Base-by-base conservation (phyloP, 2,329 filamentous ascomycete species). In the Bimuria novae-zelandiae region DNA sequence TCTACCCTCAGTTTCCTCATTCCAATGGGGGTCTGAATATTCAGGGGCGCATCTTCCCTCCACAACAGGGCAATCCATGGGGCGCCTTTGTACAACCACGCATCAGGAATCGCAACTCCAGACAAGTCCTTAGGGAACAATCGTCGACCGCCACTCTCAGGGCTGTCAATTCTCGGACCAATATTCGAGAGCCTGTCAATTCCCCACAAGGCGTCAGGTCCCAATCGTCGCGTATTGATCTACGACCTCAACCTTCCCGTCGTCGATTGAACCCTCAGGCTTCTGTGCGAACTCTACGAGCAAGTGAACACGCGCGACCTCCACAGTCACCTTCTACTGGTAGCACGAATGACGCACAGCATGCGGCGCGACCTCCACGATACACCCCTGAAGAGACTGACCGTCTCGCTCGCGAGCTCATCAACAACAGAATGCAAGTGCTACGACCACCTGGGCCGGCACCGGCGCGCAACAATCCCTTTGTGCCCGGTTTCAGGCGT, bases 121-220 rank as follows among this genome's bases (percentile, higher is more conserved):
- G 69, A 25, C 66, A 71, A 22, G 62, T 65, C 19, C 61, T 75
- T 8, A 65, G 72, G 47, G 73, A 75, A 16, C 72, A 75, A 56
- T 69, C 72, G 12, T 76, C 74, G 7, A 72, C 66, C 8, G 73
- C 71, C 17, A 76, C 72, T 7, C 54, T 75, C 17, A 63, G 72
- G 35, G 61, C 72, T 22, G 60, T 61, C 5, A 67, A 55, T 41
- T 75, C 72, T 46, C 67, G 70, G 21, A 67, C 64, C 2, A 73
- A 70, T 30, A 58, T 75, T 3, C 66, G 68, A 41, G 73, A 76
- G 41, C 49, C 39, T 16, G 55, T 27, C 16, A 52, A 42, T 37
- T 64, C 60, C 17, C 59, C 60, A 11, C 70, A 65, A 55, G 51
- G 51, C 8, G 62, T 73, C 43, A 63, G 74, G 30, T 55, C 70